A percentile compares a stretch with the other conserved stretches of the same genome.
Evolutionary conservation across 352 stramenopile genomes (phyloP).

Genomic region (Globisporangium megalacanthum): DNA sequence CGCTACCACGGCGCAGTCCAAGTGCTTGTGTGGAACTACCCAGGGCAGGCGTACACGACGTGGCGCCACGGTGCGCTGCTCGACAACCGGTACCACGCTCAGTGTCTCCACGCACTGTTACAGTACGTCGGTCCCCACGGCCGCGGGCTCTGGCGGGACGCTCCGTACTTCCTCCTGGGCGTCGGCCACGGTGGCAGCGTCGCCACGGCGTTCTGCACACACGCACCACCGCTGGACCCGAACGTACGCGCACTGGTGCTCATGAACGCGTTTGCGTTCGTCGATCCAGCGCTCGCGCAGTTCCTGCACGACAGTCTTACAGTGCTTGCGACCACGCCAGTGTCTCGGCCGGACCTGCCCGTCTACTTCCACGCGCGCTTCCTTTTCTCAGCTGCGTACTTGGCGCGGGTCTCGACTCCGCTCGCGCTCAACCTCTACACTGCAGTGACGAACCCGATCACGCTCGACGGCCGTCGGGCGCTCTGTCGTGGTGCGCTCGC

Average conservation of each 20-base stretch:
- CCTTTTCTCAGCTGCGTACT: slow-evolving; percentile 90
- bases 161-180: slow-evolving; percentile 91
- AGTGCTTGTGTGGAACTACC: slow-evolving; percentile 95
- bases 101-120: slow-evolving; percentile 85
- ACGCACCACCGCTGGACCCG: slow-evolving; percentile 29
- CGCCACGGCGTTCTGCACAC: slow-evolving; percentile 69
- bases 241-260: slow-evolving; percentile 82
- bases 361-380: slow-evolving; percentile 95
- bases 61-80: slow-evolving; percentile 86
- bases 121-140: slow-evolving; percentile 28
- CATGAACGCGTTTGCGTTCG: slow-evolving; percentile 88
- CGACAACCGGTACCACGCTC: slow-evolving; percentile 90
- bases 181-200: slow-evolving; percentile 92
- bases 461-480: slow-evolving; percentile 82
- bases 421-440: slow-evolving; percentile 95
- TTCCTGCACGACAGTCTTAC: slow-evolving; percentile 95
- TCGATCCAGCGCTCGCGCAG: slow-evolving; percentile 89
- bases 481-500: slow-evolving; percentile 87
- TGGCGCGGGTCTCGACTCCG: slow-evolving; percentile 90
- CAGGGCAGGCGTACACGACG: slow-evolving; percentile 93
- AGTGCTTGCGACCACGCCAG: slow-evolving; percentile 89
- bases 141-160: slow-evolving; percentile 43
- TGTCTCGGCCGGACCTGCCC: slow-evolving; percentile 88
- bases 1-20: slow-evolving; percentile 83
- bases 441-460: slow-evolving; percentile 93